Evolutionary conservation across 192 early-diverging fungal genomes (phyloP).

Genomic region (Mortierella antarctica): DNA sequence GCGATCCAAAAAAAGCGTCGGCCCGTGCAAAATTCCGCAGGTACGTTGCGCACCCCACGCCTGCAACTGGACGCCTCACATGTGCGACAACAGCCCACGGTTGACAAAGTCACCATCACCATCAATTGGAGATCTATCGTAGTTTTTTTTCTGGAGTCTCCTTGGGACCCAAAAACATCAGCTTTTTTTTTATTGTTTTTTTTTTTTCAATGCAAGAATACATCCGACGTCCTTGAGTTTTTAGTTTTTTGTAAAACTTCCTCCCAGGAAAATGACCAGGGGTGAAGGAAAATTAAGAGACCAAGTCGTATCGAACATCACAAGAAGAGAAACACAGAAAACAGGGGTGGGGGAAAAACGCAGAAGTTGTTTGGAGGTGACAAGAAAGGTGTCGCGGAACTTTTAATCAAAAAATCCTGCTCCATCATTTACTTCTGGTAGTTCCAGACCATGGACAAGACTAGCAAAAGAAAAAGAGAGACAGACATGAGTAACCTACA

Average conservation of each 20-base stretch:
- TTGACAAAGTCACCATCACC: no score
- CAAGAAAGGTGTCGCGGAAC: not conserved
- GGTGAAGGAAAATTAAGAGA: constrained; percentile 7
- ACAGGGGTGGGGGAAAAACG: not conserved
- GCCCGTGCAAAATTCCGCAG: no score
- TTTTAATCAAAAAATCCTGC: not conserved
- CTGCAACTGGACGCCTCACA: no score
- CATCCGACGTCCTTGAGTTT: not conserved
- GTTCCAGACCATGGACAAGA: constrained; percentile 82
- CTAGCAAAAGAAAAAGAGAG: constrained; percentile 14
- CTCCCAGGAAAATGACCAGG: constrained; percentile 28
- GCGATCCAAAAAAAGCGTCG: no score
- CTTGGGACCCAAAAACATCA: constrained; percentile 33
- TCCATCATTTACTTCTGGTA: constrained; percentile 71
- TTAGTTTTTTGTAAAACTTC: no score
- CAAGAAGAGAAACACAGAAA: constrained; percentile 12
- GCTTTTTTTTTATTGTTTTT: constrained; percentile 44
- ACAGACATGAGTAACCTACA: not conserved
- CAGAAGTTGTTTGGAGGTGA: not conserved
- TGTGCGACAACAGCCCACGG: no score
- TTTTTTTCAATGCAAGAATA: not conserved
- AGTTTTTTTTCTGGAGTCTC: constrained; percentile 33
- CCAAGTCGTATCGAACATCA: constrained; percentile 10
- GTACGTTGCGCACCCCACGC: no score
- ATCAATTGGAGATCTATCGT: not conserved